Percentiles rank a stretch among this genome's conserved stretches.
These are phyloP conservation scores for Paspalum notatum DNA, from an alignment of 176 grass and related monocot species.

Conservation along the genomic window DNA sequence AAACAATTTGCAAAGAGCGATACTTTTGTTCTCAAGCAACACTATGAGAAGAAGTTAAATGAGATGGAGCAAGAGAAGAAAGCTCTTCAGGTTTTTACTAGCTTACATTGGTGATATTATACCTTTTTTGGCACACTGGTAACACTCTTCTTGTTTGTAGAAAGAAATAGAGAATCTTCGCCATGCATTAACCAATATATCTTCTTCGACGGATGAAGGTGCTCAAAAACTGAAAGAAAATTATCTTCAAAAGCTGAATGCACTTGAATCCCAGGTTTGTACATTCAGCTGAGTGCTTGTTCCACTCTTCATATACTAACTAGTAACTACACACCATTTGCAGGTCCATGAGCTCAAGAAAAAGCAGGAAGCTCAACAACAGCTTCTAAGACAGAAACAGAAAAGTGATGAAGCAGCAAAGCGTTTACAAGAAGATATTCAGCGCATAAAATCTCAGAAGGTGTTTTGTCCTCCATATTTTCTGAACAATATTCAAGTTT, in stretches of 20 bases:
- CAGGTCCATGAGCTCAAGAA: slow-evolving; percentile 90
- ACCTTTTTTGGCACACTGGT: slow-evolving; percentile 6
- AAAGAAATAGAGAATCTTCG: slow-evolving; percentile 95
- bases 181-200: slow-evolving; percentile 64
- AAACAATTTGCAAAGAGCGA: slow-evolving; percentile 84
- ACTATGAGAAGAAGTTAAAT: slow-evolving; percentile 85
- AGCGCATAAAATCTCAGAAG: slow-evolving; percentile 94
- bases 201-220: slow-evolving; percentile 63
- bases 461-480: slow-evolving; percentile 29
- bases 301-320: background rate
- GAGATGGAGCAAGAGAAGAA: slow-evolving; percentile 95
- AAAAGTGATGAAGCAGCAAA: slow-evolving; percentile 86
- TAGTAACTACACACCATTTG: slow-evolving; percentile 31
- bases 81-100: slow-evolving; percentile 62
- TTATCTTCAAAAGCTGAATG: slow-evolving; percentile 86
- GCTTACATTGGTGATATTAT: slow-evolving; percentile 22
- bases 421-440: slow-evolving; percentile 85
- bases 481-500: slow-evolving; percentile 1
- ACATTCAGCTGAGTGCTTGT: slow-evolving; percentile 18
- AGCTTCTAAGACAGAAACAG: slow-evolving; percentile 86
- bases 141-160: slow-evolving; percentile 54
- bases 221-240: slow-evolving; percentile 81
- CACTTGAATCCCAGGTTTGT: slow-evolving; percentile 87
- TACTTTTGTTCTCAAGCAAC: slow-evolving; percentile 81
- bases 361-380: slow-evolving; percentile 85